Base-by-base conservation (phyloP, 352 stramenopile species). In the Phytopythium helicoides region DNA sequence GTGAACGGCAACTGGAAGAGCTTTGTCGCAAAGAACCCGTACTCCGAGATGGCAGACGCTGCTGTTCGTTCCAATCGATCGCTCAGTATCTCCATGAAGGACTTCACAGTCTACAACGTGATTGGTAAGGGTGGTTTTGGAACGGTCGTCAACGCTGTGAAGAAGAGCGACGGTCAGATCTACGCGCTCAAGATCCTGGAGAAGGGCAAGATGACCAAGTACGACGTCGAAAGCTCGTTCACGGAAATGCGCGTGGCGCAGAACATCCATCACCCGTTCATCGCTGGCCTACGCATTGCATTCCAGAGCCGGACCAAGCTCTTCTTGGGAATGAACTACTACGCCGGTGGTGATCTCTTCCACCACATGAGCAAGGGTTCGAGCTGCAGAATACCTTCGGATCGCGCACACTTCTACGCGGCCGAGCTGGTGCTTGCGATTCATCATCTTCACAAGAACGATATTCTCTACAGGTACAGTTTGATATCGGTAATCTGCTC, bases 371-470 rank as follows among this genome's bases (percentile, higher is more conserved):
- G 81, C 62, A 93, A 95, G 51, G 86, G 82, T 15, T 72, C 82
- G n/a, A 93, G 78, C 52, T 95, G 82, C 39, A 71, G 81, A 59
- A 93, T 95, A 84, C 77, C 80, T 3, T 63, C 79, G 4, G 68
- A 87, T 26, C 85, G 89, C 10, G 86, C 87, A 9, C 86, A 94
- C 58, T 95, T 98, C 60, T 98, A 98, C 69, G 87, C 86, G 34
- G 94, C 94, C 7, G 94, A 98, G 62, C 74, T 98, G 38, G 85
- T 94, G 33, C 67, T 97, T 8, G 94, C 84, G 23, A 94, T 98
- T 53, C 87, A 95, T 49, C 89, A 97, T 47, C 67, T 98, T 58
- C 94, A 98, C 66, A 75, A 96, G 47, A 86, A 95, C 60, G 83
- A 98, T 62, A 98, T 98, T 71, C 76, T 98, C 10, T 98, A 98